Conservation (phyloP, 106 monocot species). For the Dactylorhiza incarnata region DNA sequence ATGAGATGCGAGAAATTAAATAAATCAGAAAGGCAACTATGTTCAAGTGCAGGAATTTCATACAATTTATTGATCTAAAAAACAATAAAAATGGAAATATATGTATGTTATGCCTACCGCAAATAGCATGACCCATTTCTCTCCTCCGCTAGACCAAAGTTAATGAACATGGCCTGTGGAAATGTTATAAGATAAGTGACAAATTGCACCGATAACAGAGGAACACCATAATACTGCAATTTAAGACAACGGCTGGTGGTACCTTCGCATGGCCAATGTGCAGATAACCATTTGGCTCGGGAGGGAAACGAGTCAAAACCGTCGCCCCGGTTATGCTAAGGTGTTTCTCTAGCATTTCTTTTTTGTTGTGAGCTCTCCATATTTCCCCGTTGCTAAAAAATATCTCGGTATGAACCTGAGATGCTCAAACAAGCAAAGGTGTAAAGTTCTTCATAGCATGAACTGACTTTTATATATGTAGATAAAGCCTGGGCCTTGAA, state of each 20-base stretch:
- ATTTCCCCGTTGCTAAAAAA: slow-evolving; percentile 77
- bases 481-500: background rate
- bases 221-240: background rate
- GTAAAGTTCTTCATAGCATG: background rate
- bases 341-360: slow-evolving; percentile 72
- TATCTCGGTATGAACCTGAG: slow-evolving; percentile 93
- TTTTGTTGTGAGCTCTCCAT: slow-evolving; percentile 83
- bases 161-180: slow-evolving; percentile 83
- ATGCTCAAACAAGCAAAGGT: background rate
- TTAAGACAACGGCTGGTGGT: slow-evolving; percentile 1
- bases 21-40: background rate
- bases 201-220: background rate
- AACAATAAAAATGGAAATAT: background rate
- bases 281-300: slow-evolving; percentile 96
- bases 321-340: slow-evolving; percentile 68
- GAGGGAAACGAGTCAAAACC: slow-evolving; percentile 88
- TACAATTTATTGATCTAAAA: background rate
- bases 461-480: background rate
- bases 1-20: background rate
- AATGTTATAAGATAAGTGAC: slow-evolving; percentile 14
- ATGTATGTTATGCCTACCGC: slow-evolving; percentile 36
- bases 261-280: slow-evolving; percentile 99
- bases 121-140: slow-evolving; percentile 75
- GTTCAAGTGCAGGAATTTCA: background rate
- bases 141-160: slow-evolving; percentile 89